Conservation (phyloP, 495 filamentous ascomycete genomes). For the Pseudotulostoma volvatum region DNA sequence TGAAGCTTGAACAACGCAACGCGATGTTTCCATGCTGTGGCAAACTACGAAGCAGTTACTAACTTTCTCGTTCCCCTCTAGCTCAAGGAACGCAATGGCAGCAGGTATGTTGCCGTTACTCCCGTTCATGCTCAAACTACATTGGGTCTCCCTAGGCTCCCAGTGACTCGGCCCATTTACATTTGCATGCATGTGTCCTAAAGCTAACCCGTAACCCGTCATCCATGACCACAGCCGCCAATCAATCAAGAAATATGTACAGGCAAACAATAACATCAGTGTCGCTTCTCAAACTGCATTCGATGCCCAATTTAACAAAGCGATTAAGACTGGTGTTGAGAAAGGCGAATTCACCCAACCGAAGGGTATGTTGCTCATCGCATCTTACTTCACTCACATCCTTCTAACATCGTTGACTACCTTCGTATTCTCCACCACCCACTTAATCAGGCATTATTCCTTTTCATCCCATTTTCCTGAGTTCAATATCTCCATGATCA, state of each 20-base stretch:
- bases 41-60: constrained; percentile 9
- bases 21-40: constrained; percentile 1
- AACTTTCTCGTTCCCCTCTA: constrained; percentile 20
- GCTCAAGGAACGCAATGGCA: constrained; percentile 51
- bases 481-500: too few relatives aligned
- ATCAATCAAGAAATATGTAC: constrained; percentile 95
- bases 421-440: constrained; percentile 1
- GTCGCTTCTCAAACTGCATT: constrained; percentile 55
- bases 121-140: too few relatives aligned
- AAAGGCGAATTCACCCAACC: constrained; percentile 81
- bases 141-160: too few relatives aligned
- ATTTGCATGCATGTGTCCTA: constrained; percentile 1
- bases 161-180: too few relatives aligned
- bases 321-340: constrained; percentile 76
- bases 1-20: constrained; percentile 6
- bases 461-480: constrained; percentile 1
- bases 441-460: not conserved
- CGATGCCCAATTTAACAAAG: constrained; percentile 84
- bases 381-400: too few relatives aligned
- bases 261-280: constrained; percentile 79
- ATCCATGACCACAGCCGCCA: constrained; percentile 50
- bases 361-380: constrained; percentile 71
- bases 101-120: constrained; percentile 34
- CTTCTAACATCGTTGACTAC: too few relatives aligned
- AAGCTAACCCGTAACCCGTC: too few relatives aligned